Percentiles rank a stretch among this genome's conserved stretches.
These are phyloP conservation scores for Microascus cirrosus DNA, from an alignment of 2,329 filamentous ascomycete species.

Conservation along the genomic window DNA sequence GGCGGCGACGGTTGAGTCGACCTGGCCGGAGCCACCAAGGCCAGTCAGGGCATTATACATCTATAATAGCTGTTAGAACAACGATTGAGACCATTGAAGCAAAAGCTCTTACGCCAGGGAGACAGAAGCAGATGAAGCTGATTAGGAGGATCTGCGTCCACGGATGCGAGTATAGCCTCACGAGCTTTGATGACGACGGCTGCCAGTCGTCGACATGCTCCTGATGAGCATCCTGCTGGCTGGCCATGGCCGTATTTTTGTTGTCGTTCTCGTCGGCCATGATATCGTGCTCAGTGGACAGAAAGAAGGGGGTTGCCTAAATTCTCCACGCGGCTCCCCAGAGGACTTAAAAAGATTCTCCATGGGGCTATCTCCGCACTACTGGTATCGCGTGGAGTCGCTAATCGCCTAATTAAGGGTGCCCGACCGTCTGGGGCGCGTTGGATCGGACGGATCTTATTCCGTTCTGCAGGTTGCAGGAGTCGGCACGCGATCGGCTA, in stretches of 20 bases:
- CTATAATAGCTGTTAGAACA: conserved; percentile 54
- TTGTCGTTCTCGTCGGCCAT: neutral
- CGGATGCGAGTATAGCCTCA: conserved; percentile 24
- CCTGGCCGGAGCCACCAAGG: conserved; percentile 52
- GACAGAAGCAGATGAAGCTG: conserved; percentile 36
- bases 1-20: conserved; percentile 44
- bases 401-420: neutral
- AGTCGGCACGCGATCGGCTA: too few relatives aligned
- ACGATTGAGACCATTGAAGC: conserved; percentile 22
- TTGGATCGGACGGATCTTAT: neutral
- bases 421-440: neutral
- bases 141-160: conserved; percentile 37
- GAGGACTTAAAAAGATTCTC: neutral
- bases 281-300: neutral
- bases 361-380: neutral
- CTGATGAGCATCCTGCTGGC: neutral
- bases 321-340: neutral
- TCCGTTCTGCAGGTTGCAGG: neutral
- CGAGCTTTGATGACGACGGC: conserved; percentile 9
- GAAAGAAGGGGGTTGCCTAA: neutral
- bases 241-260: neutral
- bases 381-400: neutral
- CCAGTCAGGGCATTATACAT: conserved; percentile 62
- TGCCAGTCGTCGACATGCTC: conserved; percentile 4
- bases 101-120: conserved; percentile 25